Evolutionary conservation across 2,329 filamentous ascomycete genomes (phyloP).

Genomic region (Reticulascus tulasneorum): DNA sequence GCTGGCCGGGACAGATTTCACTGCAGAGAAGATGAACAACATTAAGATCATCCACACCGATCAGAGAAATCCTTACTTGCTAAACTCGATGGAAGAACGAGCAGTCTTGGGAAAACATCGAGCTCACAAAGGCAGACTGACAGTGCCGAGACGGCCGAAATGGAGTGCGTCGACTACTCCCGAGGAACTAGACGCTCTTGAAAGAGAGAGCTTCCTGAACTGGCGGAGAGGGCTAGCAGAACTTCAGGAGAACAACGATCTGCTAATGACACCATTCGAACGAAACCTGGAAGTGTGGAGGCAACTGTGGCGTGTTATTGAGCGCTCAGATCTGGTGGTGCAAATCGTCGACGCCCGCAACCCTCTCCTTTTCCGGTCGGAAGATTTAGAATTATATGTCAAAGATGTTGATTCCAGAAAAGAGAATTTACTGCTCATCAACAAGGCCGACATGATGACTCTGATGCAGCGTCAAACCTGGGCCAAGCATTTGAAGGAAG

Average conservation of each 20-base stretch:
- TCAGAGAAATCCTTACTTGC: constrained; percentile 90
- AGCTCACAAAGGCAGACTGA: constrained; percentile 72
- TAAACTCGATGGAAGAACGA: constrained; percentile 81
- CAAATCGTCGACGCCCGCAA: constrained; percentile 98
- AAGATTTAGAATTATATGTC: constrained; percentile 90
- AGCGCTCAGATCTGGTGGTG: constrained; percentile 90
- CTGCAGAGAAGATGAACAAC: constrained; percentile 97
- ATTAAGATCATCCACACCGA: constrained; percentile 98
- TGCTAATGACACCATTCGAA: constrained; percentile 97
- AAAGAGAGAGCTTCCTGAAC: constrained; percentile 76
- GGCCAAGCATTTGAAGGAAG: constrained; percentile 79
- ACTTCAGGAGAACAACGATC: constrained; percentile 86
- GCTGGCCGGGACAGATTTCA: constrained; percentile 97
- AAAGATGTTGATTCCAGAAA: constrained; percentile 87
- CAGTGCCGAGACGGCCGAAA: constrained; percentile 81
- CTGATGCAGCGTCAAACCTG: constrained; percentile 74
- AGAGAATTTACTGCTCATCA: constrained; percentile 87
- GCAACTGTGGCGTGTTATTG: constrained; percentile 96
- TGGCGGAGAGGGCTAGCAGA: constrained; percentile 92
- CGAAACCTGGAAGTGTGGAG: constrained; percentile 97
- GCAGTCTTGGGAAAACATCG: constrained; percentile 76
- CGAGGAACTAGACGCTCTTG: constrained; percentile 71
- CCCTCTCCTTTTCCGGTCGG: constrained; percentile 87
- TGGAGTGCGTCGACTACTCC: constrained; percentile 87
- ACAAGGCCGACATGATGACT: constrained; percentile 99